Evolutionary conservation across 768 basidiomycete genomes (phyloP), one percentile per base, ranked within the genome.

Genomic region (Neoboletus subvelutipes): DNA sequence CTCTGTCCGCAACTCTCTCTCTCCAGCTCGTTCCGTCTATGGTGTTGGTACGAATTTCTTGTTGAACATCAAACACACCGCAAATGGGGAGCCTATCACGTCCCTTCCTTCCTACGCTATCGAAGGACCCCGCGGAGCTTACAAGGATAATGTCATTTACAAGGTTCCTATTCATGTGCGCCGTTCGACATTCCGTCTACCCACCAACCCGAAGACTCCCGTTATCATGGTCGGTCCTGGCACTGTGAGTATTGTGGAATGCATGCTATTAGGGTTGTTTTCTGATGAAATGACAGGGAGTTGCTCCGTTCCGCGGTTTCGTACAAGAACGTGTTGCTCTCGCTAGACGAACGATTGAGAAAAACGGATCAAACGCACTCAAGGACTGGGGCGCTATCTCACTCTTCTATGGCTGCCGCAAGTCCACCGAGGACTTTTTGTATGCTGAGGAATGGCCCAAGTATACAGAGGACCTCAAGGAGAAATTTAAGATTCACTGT

Each of bases 221-320:
- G 89, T 99, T 50, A 92, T 99, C 74, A 98, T 99, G 97, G 85
- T 99, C 71, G 97, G 97, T 41, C 97, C 97, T 59, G 97, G 97
- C 52, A 99, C 95, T 55, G 94, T 96, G 71, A 77, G 92, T 83
- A 40, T 39, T 45, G 20, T 24, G 1, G 9, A 29, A 29, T 33
- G 15, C 20, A 28, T 53, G 4, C 26, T 24, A 9, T 33, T 9
- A n/a, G 42, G 12, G 2, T 41, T 15, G 11, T 52, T 48, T 58
- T 45, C 45, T 59, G 62, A 63, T 45, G 40, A 47, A 22, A 42
- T 59, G 40, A 60, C 56, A 96, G 94, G 97, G 97, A 78, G 94
- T 99, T 54, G 97, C 97, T 45, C 97, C 97, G 10, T 99, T 99
- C 92, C 91, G 97, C 59, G 97, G 96, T 2, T 99, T 99, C 74